These are phyloP conservation scores for Neurospora sp. DNA, from an alignment of 495 filamentous ascomycete genomes.

Conservation along the genomic window DNA sequence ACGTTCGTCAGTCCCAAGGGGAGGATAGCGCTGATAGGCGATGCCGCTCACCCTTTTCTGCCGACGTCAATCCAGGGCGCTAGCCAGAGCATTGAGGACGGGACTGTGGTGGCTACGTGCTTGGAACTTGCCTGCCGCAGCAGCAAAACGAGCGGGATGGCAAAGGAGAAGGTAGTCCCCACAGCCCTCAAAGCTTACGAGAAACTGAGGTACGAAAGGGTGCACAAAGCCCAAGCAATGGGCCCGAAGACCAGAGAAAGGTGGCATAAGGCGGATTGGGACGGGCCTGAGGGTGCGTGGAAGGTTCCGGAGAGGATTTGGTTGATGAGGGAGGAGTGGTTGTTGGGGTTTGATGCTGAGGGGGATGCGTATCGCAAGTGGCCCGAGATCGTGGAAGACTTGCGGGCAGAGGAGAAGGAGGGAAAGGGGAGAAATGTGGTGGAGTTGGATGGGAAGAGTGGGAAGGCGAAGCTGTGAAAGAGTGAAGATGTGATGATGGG, in stretches of 20 bases:
- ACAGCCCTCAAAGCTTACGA: constrained; percentile 38
- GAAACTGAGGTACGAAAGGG: constrained; percentile 42
- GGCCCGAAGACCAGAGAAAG: constrained; percentile 48
- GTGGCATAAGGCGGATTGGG: constrained; percentile 55
- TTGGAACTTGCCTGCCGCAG: constrained; percentile 35
- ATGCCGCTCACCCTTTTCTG: constrained; percentile 64
- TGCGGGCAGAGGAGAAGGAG: neutral
- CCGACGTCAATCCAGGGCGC: constrained; percentile 65
- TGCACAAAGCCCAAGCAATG: constrained; percentile 47
- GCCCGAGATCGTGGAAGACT: too few relatives aligned
- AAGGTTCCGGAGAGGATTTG: constrained; percentile 49
- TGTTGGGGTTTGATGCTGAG: constrained; percentile 54
- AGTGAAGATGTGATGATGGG: neutral
- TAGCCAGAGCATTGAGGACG: constrained; percentile 64
- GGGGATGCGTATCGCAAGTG: constrained; percentile 48
- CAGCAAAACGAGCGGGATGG: neutral
- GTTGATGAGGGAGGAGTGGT: constrained; percentile 47
- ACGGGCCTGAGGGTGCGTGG: constrained; percentile 28
- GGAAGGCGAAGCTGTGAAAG: neutral
- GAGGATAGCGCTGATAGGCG: constrained; percentile 55
- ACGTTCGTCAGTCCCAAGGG: constrained; percentile 51
- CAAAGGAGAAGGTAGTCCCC: constrained; percentile 14
- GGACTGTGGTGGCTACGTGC: constrained; percentile 53
- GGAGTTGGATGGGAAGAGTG: neutral
- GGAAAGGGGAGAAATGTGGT: neutral